phyloP scores from a whole-genome alignment of 768 basidiomycete species.

The Panaeolus papilionaceus region DNA sequence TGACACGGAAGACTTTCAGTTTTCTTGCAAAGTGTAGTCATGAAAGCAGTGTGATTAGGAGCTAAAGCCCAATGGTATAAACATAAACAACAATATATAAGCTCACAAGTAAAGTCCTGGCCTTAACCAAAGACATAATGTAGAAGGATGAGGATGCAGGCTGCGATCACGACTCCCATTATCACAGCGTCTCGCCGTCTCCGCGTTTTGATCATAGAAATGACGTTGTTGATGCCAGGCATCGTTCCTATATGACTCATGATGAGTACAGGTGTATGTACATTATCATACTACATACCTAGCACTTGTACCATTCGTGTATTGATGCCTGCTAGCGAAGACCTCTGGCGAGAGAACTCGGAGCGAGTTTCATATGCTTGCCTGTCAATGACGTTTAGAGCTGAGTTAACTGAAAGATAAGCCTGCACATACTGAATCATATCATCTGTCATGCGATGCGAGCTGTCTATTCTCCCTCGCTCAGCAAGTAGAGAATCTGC shows the following conservation, averaged over 20 bases:
- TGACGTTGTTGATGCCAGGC: conserved; percentile 92
- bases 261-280: conserved; percentile 11
- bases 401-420: conserved; percentile 11
- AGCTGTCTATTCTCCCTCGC: conserved; percentile 88
- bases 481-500: conserved; percentile 90
- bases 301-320: conserved; percentile 84
- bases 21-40: not conserved
- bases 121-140: conserved; percentile 53
- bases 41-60: conserved; percentile 8
- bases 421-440: conserved; percentile 72
- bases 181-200: conserved; percentile 90
- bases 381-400: conserved; percentile 44
- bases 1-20: not conserved
- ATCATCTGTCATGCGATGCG: conserved; percentile 94
- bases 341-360: conserved; percentile 87
- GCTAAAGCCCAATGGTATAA: conserved; percentile 9
- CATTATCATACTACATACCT: conserved; percentile 52
- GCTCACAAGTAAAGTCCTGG: conserved; percentile 1
- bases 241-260: conserved; percentile 65
- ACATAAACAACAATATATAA: conserved; percentile 9
- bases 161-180: conserved; percentile 86
- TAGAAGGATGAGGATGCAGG: conserved; percentile 69
- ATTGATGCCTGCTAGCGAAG: conserved; percentile 79
- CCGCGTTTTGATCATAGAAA: conserved; percentile 92
- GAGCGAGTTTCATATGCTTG: conserved; percentile 98